Conservation (phyloP, 179 eudicot species). For the Vitellaria paradoxa region DNA sequence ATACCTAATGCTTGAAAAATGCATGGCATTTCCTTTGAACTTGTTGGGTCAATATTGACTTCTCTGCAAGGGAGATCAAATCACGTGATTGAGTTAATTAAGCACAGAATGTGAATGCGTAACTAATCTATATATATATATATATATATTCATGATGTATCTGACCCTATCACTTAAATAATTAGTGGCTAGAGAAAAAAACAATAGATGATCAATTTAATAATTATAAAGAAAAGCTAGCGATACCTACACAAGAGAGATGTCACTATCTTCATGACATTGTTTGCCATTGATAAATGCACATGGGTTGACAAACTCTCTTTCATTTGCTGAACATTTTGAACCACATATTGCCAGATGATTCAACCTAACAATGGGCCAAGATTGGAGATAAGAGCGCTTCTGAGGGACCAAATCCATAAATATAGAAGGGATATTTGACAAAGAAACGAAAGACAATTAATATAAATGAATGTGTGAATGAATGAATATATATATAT, state of each 20-base stretch:
- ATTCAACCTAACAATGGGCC: background rate
- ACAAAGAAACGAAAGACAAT: background rate
- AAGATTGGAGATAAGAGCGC: background rate
- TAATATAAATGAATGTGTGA: background rate
- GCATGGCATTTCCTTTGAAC: background rate
- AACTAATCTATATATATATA: background rate
- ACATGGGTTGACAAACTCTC: conserved; percentile 18
- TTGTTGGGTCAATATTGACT: background rate
- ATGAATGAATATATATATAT: background rate
- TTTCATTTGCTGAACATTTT: conserved; percentile 6
- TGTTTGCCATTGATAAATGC: conserved; percentile 3
- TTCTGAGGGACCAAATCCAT: too few species aligned
- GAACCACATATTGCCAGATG: conserved; percentile 10
- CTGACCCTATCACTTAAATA: too few species aligned
- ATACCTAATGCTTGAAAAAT: background rate
- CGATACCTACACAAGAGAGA: conserved; percentile 3
- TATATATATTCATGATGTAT: background rate
- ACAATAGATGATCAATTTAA: background rate
- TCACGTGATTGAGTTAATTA: conserved; percentile 3
- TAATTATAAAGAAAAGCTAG: background rate
- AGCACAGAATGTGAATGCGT: conserved; percentile 9
- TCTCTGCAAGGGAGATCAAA: background rate
- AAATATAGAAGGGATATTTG: too few species aligned
- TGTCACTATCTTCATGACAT: conserved; percentile 2
- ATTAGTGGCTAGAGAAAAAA: background rate